Evolutionary conservation across 2,329 filamentous ascomycete genomes (phyloP).

Genomic region (Lecanicillium sp.): DNA sequence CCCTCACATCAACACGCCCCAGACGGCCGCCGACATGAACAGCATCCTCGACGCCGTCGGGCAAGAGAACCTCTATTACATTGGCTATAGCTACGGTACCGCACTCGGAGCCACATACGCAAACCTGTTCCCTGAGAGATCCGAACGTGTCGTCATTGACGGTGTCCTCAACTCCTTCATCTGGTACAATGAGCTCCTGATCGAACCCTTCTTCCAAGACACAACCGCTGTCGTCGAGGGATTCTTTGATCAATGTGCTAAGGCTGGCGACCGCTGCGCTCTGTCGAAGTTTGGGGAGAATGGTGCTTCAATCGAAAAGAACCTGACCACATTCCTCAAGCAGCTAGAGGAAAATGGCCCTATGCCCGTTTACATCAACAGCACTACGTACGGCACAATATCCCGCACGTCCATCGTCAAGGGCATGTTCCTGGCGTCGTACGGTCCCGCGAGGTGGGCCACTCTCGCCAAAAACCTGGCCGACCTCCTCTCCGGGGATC

Average conservation of each 20-base stretch:
- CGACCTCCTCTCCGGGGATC: constrained; percentile 32
- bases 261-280: background rate
- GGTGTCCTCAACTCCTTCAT: constrained; percentile 16
- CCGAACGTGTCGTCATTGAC: constrained; percentile 18
- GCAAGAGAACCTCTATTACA: constrained; percentile 29
- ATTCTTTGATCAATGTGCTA: constrained; percentile 10
- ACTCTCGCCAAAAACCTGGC: constrained; percentile 29
- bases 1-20: constrained; percentile 41
- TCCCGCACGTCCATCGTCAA: constrained; percentile 29
- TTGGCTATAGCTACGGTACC: constrained; percentile 36
- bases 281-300: background rate
- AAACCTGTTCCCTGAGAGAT: constrained; percentile 20
- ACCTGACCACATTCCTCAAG: background rate
- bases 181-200: background rate
- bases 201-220: background rate
- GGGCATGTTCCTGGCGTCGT: constrained; percentile 34
- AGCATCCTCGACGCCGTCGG: constrained; percentile 38
- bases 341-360: background rate
- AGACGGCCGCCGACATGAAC: constrained; percentile 47
- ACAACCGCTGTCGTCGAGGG: background rate
- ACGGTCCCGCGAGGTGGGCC: constrained; percentile 33
- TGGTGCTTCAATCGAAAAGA: background rate
- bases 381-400: constrained; percentile 32
- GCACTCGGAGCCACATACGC: constrained; percentile 27
- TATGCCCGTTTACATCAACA: constrained; percentile 35